A percentile compares a stretch with the other conserved stretches of the same genome.
phyloP scores from a whole-genome alignment of 768 basidiomycete species.

The Termitomyces titanicus region DNA sequence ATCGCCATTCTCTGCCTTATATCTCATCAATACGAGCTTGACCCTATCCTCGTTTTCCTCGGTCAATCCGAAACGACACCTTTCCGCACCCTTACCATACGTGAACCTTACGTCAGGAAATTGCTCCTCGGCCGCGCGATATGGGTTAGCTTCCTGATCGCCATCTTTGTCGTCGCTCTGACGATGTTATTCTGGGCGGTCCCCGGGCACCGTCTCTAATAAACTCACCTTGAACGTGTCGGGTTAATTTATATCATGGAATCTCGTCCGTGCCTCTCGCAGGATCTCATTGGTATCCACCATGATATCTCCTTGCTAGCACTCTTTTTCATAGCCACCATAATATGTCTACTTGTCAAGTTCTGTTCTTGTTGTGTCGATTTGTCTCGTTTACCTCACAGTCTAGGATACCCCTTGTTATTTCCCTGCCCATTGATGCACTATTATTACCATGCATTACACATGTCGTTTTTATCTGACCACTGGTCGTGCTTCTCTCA shows the following conservation, averaged over 20 bases:
- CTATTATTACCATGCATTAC: slow-evolving; percentile 7
- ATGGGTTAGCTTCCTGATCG: slow-evolving; percentile 84
- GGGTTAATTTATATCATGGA: slow-evolving; percentile 8
- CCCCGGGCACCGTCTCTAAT: slow-evolving; percentile 83
- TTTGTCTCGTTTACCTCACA: slow-evolving; percentile 14
- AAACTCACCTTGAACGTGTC: background rate
- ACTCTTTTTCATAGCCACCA: slow-evolving; percentile 10
- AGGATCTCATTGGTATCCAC: slow-evolving; percentile 3
- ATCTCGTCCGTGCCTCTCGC: slow-evolving; percentile 12
- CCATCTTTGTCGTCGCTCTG: slow-evolving; percentile 70
- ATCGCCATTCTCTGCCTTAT: slow-evolving; percentile 88
- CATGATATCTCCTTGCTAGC: slow-evolving; percentile 10
- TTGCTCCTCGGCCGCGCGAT: slow-evolving; percentile 85
- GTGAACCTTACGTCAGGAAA: slow-evolving; percentile 92
- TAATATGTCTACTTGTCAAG: slow-evolving; percentile 17
- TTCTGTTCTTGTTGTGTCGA: slow-evolving; percentile 28
- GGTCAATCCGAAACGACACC: slow-evolving; percentile 95
- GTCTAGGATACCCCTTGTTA: slow-evolving; percentile 19
- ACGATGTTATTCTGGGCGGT: slow-evolving; percentile 96
- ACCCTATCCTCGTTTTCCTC: slow-evolving; percentile 92
- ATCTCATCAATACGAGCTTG: slow-evolving; percentile 95
- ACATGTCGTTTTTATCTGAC: slow-evolving; percentile 7
- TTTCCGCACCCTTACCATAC: slow-evolving; percentile 88
- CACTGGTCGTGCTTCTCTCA: background rate
- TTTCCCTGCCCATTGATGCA: slow-evolving; percentile 7